Base-by-base conservation (phyloP, 2,329 filamentous ascomycete genomes). In the Xylaria sp. region DNA sequence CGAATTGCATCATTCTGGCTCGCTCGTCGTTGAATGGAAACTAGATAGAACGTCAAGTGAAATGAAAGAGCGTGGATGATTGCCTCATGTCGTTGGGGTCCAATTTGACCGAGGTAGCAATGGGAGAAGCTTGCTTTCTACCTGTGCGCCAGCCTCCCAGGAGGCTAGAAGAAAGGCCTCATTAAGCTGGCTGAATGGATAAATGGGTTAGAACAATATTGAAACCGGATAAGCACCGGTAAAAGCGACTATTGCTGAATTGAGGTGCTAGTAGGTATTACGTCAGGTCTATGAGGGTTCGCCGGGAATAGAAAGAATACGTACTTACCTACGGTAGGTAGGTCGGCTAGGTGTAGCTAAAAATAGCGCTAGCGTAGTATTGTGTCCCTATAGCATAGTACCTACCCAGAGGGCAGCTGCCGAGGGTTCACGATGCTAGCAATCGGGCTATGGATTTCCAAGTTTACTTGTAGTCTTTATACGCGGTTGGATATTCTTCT, bases 1-100 rank as follows among this genome's bases (percentile, higher is more conserved):
- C 17, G 19, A 47, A 21, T 51, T 31, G 50, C 60, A 52, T 61
- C 25, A 63, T 66, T 19, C 35, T 46, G n/a, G 57, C 15, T 40
- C 7, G 37, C 53, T 37, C 12, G 17, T 51, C 11, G 9, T 14
- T 43, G 23, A 31, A 5, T 43, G 43, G 12, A 17, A 53, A 15
- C 28, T 19, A 23, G 14, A 38, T 19, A 23, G 14, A 38, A 28
- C 42, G 9, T 33, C 14, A 40, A 37, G 21, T 9, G 28, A 46
- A 46, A n/a, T 49, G 11, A 57, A 55, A 17, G 38, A 60, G n/a
- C n/a, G 35, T 21, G 11, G 33, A 57, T 12, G 33, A n/a, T 15
- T 40, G 25, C 19, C 42, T 63, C 54, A 52, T 61, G 15, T 19
- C 23, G 42, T 50, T 47, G 52, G 45, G 43, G 15, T 45, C 19